A percentile compares a stretch with the other conserved stretches of the same genome.
phyloP scores from a whole-genome alignment of 2,329 filamentous ascomycete genomes.

The Exophiala bonariae region DNA sequence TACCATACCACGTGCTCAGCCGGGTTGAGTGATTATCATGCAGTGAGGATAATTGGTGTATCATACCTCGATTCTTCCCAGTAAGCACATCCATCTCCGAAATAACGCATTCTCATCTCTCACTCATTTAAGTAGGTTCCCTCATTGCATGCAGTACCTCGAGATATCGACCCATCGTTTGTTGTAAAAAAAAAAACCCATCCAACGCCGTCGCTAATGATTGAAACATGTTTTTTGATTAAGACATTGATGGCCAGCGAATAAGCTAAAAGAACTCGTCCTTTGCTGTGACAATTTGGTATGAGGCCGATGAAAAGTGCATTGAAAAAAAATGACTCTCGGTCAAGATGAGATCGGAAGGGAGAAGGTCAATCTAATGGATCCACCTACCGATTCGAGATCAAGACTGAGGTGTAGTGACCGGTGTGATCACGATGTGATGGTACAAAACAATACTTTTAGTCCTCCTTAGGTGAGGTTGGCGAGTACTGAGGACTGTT shows the following conservation, averaged over 20 bases:
- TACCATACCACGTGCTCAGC: background rate
- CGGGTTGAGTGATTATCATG: background rate
- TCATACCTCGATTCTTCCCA: background rate
- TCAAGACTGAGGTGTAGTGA: conserved; percentile 9
- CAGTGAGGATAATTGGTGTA: background rate
- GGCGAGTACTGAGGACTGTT: conserved; percentile 49
- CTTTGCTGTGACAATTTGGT: conserved; percentile 19
- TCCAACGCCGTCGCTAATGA: conserved; percentile 30
- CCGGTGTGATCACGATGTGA: conserved; percentile 10
- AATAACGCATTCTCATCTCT: conserved; percentile 13
- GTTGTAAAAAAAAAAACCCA: conserved; percentile 15
- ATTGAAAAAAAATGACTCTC: conserved; percentile 15
- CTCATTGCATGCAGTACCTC: conserved; percentile 8
- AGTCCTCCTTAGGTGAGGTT: conserved; percentile 30
- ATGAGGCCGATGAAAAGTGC: conserved; percentile 13
- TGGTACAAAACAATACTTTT: conserved; percentile 25
- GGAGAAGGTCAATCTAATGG: conserved; percentile 32
- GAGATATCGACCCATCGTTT: conserved; percentile 8
- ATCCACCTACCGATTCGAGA: conserved; percentile 20
- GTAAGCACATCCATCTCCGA: conserved; percentile 9
- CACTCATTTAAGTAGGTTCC: conserved; percentile 6
- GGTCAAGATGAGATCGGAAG: conserved; percentile 9
- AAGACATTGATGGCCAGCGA: conserved; percentile 13
- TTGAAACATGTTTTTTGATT: conserved; percentile 14
- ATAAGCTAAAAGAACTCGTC: conserved; percentile 3